phyloP scores from a whole-genome alignment of 148 eudicot species.

The Vaccinium vitisidaea region DNA sequence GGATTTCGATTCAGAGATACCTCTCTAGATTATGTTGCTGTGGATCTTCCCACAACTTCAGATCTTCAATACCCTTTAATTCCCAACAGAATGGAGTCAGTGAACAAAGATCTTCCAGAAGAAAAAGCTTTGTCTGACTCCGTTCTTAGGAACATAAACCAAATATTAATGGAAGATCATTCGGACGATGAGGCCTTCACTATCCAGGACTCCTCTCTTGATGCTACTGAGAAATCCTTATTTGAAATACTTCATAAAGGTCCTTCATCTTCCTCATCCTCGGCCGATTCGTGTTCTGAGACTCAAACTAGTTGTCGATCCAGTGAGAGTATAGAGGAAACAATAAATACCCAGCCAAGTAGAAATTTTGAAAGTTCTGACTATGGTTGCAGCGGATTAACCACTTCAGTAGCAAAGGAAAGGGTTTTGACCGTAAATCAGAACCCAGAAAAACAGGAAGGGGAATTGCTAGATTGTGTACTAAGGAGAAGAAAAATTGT shows the following conservation, averaged over 20 bases:
- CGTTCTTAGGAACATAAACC: slow-evolving; percentile 12
- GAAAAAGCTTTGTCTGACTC: neutral
- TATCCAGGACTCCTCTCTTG: slow-evolving; percentile 17
- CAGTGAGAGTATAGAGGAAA: neutral
- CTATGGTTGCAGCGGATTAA: slow-evolving; percentile 25
- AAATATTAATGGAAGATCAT: slow-evolving; percentile 18
- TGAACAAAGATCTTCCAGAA: neutral
- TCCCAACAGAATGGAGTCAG: neutral
- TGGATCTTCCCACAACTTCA: neutral
- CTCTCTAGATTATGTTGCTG: neutral
- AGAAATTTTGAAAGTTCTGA: slow-evolving; percentile 22
- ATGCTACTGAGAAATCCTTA: slow-evolving; percentile 24
- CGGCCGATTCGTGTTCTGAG: neutral
- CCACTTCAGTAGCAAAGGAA: slow-evolving; percentile 19
- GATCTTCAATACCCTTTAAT: neutral
- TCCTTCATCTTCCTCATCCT: slow-evolving; percentile 3
- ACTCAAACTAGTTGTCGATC: neutral
- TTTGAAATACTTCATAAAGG: slow-evolving; percentile 18
- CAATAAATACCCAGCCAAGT: slow-evolving; percentile 27
- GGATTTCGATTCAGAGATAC: neutral
- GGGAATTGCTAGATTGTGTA: neutral
- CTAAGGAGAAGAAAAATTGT: slow-evolving; percentile 28
- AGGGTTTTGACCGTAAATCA: neutral
- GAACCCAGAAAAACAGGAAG: neutral
- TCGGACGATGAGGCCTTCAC: neutral